phyloP scores from a whole-genome alignment of 2,329 filamentous ascomycete genomes.

The Colletotrichum trifolii region DNA sequence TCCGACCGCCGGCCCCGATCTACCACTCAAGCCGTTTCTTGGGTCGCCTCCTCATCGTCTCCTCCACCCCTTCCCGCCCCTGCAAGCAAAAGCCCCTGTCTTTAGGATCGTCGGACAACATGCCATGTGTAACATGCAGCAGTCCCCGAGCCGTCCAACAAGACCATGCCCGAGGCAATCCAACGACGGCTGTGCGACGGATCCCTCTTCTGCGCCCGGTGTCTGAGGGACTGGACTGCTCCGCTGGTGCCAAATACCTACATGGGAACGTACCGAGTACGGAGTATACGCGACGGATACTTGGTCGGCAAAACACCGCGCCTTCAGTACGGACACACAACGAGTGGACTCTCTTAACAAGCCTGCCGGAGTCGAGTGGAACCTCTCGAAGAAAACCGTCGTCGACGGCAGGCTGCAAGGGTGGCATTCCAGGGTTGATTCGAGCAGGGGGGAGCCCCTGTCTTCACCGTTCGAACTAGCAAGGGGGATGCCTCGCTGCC shows the following conservation, averaged over 20 bases:
- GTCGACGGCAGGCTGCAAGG: constrained; percentile 13
- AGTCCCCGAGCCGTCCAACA: constrained; percentile 4
- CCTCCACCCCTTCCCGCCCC: constrained; percentile 11
- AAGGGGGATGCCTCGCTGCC: constrained; percentile 13
- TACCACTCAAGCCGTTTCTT: too few relatives aligned
- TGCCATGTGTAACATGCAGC: constrained; percentile 22
- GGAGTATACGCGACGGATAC: too few relatives aligned
- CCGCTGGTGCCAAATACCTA: too few relatives aligned
- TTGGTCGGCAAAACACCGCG: too few relatives aligned
- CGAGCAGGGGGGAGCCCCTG: constrained; percentile 23
- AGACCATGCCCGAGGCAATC: background rate
- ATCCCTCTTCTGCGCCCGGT: background rate
- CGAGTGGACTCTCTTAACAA: background rate
- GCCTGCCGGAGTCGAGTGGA: background rate
- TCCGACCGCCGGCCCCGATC: too few relatives aligned
- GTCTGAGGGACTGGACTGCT: background rate
- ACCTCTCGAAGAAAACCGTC: background rate
- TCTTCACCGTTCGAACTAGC: constrained; percentile 28
- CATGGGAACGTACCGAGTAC: too few relatives aligned
- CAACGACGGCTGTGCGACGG: background rate
- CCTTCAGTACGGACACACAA: background rate
- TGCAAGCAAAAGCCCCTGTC: background rate
- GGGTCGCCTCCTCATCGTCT: background rate
- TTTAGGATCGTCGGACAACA: constrained; percentile 15
- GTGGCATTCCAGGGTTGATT: constrained; percentile 20